Evolutionary conservation across 2,329 filamentous ascomycete species (phyloP).

Genomic region (Thielaviopsis cerberus): DNA sequence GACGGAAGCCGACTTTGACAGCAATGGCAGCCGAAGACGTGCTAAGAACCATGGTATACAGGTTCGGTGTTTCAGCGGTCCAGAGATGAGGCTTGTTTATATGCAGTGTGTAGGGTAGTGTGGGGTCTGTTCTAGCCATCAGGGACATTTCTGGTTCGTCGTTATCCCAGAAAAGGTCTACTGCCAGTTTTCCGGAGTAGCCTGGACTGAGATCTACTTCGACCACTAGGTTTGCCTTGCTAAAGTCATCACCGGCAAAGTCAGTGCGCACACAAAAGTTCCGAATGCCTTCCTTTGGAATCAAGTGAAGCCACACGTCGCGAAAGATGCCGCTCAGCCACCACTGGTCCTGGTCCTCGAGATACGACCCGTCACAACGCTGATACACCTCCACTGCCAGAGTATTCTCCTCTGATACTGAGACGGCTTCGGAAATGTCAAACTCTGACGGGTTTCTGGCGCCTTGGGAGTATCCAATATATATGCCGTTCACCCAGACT

Average conservation of each 20-base stretch:
- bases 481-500: conserved; percentile 48
- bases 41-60: conserved; percentile 33
- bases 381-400: conserved; percentile 54
- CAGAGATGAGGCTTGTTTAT: no score
- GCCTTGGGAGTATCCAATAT: conserved; percentile 55
- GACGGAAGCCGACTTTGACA: conserved; percentile 43
- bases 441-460: conserved; percentile 57
- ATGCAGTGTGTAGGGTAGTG: no score
- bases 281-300: conserved; percentile 34
- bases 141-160: no score
- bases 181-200: no score
- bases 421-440: conserved; percentile 40
- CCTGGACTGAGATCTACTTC: no score
- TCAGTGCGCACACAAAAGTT: conserved; percentile 38
- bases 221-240: conserved; percentile 27
- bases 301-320: conserved; percentile 46
- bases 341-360: conserved; percentile 57
- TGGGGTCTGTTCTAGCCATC: no score
- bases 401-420: conserved; percentile 28
- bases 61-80: conserved; percentile 48
- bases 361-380: conserved; percentile 51
- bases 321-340: conserved; percentile 51
- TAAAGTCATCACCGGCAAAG: conserved; percentile 23
- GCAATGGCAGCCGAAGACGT: conserved; percentile 17
- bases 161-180: no score